A percentile compares a stretch with the other conserved stretches of the same genome.
Conservation (phyloP, 2,329 filamentous ascomycete species). For the Colletotrichum tabaci region DNA sequence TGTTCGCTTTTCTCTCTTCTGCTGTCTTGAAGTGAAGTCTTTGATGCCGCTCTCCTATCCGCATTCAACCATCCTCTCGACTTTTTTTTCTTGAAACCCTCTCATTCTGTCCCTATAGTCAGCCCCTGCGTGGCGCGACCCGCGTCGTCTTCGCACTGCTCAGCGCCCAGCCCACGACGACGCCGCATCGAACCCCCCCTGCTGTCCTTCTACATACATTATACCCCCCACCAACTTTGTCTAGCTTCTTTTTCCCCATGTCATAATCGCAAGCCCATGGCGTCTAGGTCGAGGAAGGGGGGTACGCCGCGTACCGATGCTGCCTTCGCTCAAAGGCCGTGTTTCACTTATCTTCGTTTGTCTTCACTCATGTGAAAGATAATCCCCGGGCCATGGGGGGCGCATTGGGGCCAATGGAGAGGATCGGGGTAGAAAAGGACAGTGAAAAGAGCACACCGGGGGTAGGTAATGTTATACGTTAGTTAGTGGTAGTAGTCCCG, state of each 20-base stretch:
- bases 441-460: background rate
- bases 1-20: background rate
- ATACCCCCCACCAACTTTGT: too few relatives aligned
- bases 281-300: background rate
- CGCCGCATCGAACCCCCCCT: too few relatives aligned
- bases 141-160: too few relatives aligned
- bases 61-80: too few relatives aligned
- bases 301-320: background rate
- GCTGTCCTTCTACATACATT: too few relatives aligned
- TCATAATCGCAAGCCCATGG: too few relatives aligned
- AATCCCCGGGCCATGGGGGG: background rate
- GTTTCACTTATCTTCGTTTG: background rate
- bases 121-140: too few relatives aligned
- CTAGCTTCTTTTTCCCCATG: too few relatives aligned
- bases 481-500: background rate
- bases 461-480: background rate
- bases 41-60: too few relatives aligned
- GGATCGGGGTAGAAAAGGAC: background rate
- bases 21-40: background rate
- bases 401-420: background rate
- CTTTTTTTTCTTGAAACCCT: too few relatives aligned
- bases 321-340: background rate
- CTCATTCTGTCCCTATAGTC: too few relatives aligned
- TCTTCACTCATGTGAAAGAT: background rate
- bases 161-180: too few relatives aligned